A percentile compares a stretch with the other conserved stretches of the same genome.
Evolutionary conservation across 345 rosid genomes (phyloP).

Genomic region (Eucalyptus urophylla): DNA sequence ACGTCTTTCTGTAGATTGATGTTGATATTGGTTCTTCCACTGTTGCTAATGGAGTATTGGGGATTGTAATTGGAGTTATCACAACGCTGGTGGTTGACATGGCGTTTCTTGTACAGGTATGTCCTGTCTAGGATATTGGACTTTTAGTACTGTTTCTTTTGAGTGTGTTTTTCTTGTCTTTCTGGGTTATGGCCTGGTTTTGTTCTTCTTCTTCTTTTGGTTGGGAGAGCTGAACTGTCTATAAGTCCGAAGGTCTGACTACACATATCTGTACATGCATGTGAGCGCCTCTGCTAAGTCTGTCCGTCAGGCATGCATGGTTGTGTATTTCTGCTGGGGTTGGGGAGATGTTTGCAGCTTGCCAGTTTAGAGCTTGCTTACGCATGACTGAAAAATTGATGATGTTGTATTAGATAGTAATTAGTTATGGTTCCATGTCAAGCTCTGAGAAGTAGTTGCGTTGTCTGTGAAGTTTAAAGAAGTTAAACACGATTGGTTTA

Average conservation of each 20-base stretch:
- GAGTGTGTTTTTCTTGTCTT: neutral
- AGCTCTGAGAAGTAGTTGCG: neutral
- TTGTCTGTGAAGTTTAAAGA: neutral
- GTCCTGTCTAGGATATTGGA: neutral
- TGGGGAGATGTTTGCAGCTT: neutral
- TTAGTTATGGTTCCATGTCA: neutral
- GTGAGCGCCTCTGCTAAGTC: neutral
- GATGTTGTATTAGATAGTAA: neutral
- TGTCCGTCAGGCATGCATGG: neutral
- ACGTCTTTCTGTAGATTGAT: conserved; percentile 46
- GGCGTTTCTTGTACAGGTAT: conserved; percentile 98
- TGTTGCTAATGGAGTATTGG: conserved; percentile 97
- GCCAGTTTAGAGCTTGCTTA: neutral
- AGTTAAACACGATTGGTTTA: neutral
- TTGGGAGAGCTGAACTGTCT: neutral
- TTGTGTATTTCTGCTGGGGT: neutral
- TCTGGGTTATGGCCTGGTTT: neutral
- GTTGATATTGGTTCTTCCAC: conserved; percentile 98
- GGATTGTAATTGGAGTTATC: conserved; percentile 97
- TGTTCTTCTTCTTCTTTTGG: neutral
- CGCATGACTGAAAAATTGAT: neutral
- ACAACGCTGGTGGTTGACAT: conserved; percentile 91
- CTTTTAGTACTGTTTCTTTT: neutral
- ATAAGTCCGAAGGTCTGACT: neutral
- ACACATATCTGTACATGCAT: neutral